Conservation (phyloP, 768 basidiomycete genomes). For the Russula emetica region DNA sequence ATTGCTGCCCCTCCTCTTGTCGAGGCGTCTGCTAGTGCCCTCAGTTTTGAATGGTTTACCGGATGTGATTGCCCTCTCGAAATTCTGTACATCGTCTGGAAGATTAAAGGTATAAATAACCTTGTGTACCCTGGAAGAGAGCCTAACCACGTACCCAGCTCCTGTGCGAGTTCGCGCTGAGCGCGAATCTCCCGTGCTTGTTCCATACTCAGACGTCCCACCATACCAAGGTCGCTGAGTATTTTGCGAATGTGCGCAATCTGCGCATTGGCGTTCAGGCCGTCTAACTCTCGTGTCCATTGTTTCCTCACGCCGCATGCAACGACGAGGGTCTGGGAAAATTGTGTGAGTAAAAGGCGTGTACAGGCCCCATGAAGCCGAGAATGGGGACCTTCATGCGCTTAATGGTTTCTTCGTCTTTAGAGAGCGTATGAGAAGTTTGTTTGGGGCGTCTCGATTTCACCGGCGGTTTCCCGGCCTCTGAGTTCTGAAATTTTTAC, state of each 20-base stretch:
- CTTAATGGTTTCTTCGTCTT: slow-evolving; percentile 73
- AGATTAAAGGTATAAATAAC: not conserved
- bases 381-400: slow-evolving; percentile 54
- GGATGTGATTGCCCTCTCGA: slow-evolving; percentile 49
- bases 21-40: slow-evolving; percentile 19
- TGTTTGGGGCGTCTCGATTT: slow-evolving; percentile 33
- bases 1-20: slow-evolving; percentile 27
- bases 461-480: slow-evolving; percentile 34
- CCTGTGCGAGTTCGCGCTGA: slow-evolving; percentile 70
- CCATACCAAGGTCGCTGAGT: slow-evolving; percentile 74
- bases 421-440: slow-evolving; percentile 35
- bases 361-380: slow-evolving; percentile 2
- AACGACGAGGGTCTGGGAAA: slow-evolving; percentile 56
- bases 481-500: not conserved
- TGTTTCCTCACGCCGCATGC: slow-evolving; percentile 75
- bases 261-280: slow-evolving; percentile 53
- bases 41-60: slow-evolving; percentile 33
- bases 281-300: slow-evolving; percentile 72
- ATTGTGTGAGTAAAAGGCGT: not conserved
- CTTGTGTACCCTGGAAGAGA: too few relatives aligned
- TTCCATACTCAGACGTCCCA: slow-evolving; percentile 67
- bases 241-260: slow-evolving; percentile 61
- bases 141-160: slow-evolving; percentile 54
- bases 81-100: slow-evolving; percentile 71
- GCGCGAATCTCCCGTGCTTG: slow-evolving; percentile 74